Evolutionary conservation across 106 monocot genomes (phyloP).

Genomic region (Alisma plantagoaquatica): DNA sequence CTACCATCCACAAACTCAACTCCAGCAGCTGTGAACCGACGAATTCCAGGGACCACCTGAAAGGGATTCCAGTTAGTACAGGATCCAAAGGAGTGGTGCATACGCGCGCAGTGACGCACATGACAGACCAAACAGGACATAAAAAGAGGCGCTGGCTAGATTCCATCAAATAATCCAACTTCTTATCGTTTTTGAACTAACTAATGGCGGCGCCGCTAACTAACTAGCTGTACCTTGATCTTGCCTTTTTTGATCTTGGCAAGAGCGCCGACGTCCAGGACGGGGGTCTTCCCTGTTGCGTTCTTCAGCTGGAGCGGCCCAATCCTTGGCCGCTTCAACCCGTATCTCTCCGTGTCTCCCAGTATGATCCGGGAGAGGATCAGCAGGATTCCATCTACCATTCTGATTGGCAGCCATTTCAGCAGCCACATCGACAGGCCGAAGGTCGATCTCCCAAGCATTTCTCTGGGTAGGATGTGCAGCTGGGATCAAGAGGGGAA

Average conservation of each 20-base stretch:
- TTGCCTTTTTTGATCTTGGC: slow-evolving; percentile 34
- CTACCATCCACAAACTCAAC: slow-evolving; percentile 28
- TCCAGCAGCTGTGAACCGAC: background rate
- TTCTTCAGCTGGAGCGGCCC: slow-evolving; percentile 55
- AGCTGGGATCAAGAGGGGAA: no score
- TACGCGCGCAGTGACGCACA: no score
- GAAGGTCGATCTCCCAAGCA: slow-evolving; percentile 36
- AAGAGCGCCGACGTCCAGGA: slow-evolving; percentile 44
- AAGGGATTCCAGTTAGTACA: no score
- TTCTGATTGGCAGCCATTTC: slow-evolving; percentile 29
- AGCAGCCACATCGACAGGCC: slow-evolving; percentile 35
- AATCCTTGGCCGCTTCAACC: slow-evolving; percentile 24
- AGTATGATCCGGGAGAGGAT: slow-evolving; percentile 21
- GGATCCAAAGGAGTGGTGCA: no score
- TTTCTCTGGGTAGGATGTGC: slow-evolving; percentile 40
- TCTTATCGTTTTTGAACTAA: no score
- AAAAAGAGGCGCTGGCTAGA: no score
- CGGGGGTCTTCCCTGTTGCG: slow-evolving; percentile 40
- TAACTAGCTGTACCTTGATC: slow-evolving; percentile 42
- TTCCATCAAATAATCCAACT: no score
- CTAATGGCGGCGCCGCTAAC: no score
- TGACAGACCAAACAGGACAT: no score
- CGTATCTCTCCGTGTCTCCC: slow-evolving; percentile 23
- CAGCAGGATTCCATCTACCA: slow-evolving; percentile 26
- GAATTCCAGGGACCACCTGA: slow-evolving; percentile 23